A percentile compares a stretch with the other conserved stretches of the same genome.
Conservation (phyloP, 495 filamentous ascomycete species). For the Extremus antarcticus region DNA sequence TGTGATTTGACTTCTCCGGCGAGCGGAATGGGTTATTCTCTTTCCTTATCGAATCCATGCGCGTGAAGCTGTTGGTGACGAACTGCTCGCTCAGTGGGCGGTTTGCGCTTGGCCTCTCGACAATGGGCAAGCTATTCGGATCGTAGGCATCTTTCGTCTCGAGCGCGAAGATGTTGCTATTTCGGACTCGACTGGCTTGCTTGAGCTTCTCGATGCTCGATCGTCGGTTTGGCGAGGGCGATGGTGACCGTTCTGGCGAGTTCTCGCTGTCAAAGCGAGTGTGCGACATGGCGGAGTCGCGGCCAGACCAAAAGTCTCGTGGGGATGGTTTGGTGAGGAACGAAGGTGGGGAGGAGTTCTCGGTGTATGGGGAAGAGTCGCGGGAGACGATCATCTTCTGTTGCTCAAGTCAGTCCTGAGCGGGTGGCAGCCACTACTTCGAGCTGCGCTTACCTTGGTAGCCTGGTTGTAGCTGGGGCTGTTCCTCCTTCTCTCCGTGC, state of each 20-base stretch:
- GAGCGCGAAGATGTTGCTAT: constrained; percentile 87
- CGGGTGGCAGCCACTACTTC: constrained; percentile 7
- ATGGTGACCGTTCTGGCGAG: constrained; percentile 37
- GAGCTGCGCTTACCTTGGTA: constrained; percentile 26
- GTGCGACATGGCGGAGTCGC: constrained; percentile 31
- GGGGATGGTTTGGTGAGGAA: constrained; percentile 40
- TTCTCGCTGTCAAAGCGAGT: constrained; percentile 59
- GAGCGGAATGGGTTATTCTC: constrained; percentile 21
- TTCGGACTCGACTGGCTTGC: constrained; percentile 86
- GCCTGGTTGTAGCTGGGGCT: constrained; percentile 34
- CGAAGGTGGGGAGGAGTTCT: constrained; percentile 9
- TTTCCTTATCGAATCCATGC: constrained; percentile 23
- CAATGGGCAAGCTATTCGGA: constrained; percentile 58
- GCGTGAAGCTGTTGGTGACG: constrained; percentile 20
- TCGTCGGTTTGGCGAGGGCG: constrained; percentile 57
- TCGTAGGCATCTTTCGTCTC: constrained; percentile 86
- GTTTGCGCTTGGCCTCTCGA: constrained; percentile 52
- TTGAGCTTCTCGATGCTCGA: constrained; percentile 89
- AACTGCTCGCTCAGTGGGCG: constrained; percentile 42
- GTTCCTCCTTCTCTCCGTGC: constrained; percentile 31
- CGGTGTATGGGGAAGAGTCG: constrained; percentile 40
- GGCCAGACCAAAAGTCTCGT: constrained; percentile 66
- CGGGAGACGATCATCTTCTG: constrained; percentile 46
- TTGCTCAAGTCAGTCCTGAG: background rate
- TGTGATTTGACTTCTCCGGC: constrained; percentile 24